Evolutionary conservation across 2,329 filamentous ascomycete genomes (phyloP), one percentile per base, ranked within the genome.

Genomic region (Botrytis fragariae): DNA sequence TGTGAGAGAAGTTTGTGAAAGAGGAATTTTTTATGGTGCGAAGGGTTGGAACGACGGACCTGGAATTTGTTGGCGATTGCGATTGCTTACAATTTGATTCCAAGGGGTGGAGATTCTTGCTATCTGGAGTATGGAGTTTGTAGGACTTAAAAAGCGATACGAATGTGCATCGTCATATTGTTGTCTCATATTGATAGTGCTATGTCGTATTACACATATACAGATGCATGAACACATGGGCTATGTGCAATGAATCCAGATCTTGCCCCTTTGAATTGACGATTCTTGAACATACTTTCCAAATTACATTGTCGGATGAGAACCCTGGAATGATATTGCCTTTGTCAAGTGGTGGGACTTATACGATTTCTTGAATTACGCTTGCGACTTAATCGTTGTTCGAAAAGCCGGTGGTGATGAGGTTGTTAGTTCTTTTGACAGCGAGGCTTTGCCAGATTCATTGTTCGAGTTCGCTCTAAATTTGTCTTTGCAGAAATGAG

Each of bases 291-390:
- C 48, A 16, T 54, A 16, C 25, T 14, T 7, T 54, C 12, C 12
- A 54, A 16, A n/a, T 54, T 12, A 54, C 25, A 16, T 54, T n/a
- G 5, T 3, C 0, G 5, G 25, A n/a, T n/a, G n/a, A 54, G 25
- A 0, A 7, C 12, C 10, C 12, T 54, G 5, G 48, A 54, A 25
- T 8, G 12, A n/a, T 54, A n/a, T 54, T 54, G 48, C 2, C 12
- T 12, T 16, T 54, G 2, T n/a, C 3, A 3, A 51, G 48, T 12
- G 12, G 25, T 51, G 2, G 12, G 14, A 7, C 7, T 3, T 51
- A 2, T 7, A 14, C 3, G 48, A 7, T 5, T n/a, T 3, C 2
- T 51, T 7, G 0, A 51, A 51, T 9, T n/a, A 51, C 4, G 0
- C 48, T 7, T n/a, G 25, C 0, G 4, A 14, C n/a, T n/a, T 7